Base-by-base conservation (phyloP, 371 early-diverging fungal genomes). In the Mucor velutinosus region DNA sequence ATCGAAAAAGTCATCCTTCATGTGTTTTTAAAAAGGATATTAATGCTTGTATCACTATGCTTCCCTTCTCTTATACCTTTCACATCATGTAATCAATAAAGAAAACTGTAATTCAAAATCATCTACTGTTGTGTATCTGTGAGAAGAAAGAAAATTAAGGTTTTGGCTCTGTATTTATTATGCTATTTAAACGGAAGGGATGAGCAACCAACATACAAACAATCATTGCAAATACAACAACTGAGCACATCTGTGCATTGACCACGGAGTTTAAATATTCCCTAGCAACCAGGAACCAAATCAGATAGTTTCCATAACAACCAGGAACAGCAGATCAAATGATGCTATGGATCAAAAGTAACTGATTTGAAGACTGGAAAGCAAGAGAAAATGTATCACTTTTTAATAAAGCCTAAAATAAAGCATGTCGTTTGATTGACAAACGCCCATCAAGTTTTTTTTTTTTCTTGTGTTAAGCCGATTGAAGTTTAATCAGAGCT, bases 11-110 rank as follows among this genome's bases (percentile, higher is more conserved):
- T 63, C 63, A 53, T 58, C 62, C 1, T 71, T 71, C 51, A 56
- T 71, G 64, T 71, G 72, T 30, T 71, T 71, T 56, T 67, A 71
- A 64, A 30, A 27, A 30, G 56, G 27, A 56, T n/a, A 56, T 47
- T 23, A n/a, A 56, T 56, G 25, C 51, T 7, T 56, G 56, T 56
- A 17, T 56, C 29, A 30, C 56, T 56, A 56, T 56, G 37, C 37
- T 37, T 14, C 8, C 7, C 33, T 33, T 33, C 33, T 7, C 33
- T 14, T 37, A 14, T 37, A 37, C 37, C 37, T 37, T 14, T 14
- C 37, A 37, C 30, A 4, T 37, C 37, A 37, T 37, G 37, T 37
- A 37, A 37, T 14, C 37, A 37, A 37, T 37, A 37, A 37, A 37
- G 4, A 11, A 37, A 37, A 37, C 11, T 37, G 14, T 37, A 37